Percentiles rank a stretch among this genome's conserved stretches.
phyloP scores from a whole-genome alignment of 345 rosid species.

The Melastoma malabathricum region DNA sequence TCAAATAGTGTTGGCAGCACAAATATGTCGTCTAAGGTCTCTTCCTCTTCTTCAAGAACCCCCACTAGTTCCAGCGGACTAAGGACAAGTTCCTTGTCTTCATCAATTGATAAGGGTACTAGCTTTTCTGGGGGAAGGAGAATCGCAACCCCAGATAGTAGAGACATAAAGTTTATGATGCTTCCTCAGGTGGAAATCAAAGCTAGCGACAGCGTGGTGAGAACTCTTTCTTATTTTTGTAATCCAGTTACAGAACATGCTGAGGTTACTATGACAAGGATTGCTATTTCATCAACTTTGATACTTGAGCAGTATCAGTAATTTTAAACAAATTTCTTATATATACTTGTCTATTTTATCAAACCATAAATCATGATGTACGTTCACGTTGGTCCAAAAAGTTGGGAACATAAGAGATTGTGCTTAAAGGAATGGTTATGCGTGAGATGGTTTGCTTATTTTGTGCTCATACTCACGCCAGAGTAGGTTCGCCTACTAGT shows the following conservation, averaged over 20 bases:
- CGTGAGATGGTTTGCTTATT: too few species aligned
- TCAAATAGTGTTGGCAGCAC: slow-evolving; percentile 43
- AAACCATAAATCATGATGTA: too few species aligned
- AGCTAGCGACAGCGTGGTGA: slow-evolving; percentile 92
- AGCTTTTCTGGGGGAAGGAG: slow-evolving; percentile 57
- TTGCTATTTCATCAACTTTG: background rate
- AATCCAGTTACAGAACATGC: background rate
- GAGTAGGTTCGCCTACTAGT: too few species aligned
- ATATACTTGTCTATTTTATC: too few species aligned
- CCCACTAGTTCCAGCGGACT: slow-evolving; percentile 61
- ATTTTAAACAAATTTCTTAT: too few species aligned
- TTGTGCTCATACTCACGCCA: too few species aligned
- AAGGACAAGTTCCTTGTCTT: slow-evolving; percentile 44
- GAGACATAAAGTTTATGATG: slow-evolving; percentile 63
- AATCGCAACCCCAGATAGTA: slow-evolving; percentile 50
- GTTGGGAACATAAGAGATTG: too few species aligned
- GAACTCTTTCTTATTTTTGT: slow-evolving; percentile 8
- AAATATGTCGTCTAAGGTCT: slow-evolving; percentile 44
- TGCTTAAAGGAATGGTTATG: too few species aligned
- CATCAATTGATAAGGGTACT: slow-evolving; percentile 55
- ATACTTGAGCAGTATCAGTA: too few species aligned
- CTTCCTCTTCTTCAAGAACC: slow-evolving; percentile 50
- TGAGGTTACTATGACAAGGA: background rate
- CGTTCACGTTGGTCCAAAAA: too few species aligned
- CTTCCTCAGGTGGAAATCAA: slow-evolving; percentile 91